Evolutionary conservation across 1,284 basidiomycete species (phyloP), one percentile per base, ranked within the genome.

Genomic region (Pseudozyma sp.): DNA sequence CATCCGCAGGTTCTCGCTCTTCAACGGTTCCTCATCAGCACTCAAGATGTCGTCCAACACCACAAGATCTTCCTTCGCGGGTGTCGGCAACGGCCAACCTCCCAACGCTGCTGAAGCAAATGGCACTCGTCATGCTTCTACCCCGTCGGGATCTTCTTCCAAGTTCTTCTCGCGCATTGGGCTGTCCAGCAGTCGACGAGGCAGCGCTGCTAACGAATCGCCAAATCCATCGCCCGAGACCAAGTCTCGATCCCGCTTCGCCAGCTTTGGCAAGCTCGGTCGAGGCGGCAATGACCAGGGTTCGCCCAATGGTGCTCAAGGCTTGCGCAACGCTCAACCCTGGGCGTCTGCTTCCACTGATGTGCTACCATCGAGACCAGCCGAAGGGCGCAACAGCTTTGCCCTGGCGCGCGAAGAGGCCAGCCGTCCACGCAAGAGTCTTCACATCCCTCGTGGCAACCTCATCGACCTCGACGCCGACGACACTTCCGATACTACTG

Each of bases 321-420:
- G 48, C 40, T 53, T 72, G 55, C 59, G 64, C 31, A 59, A 63
- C 18, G 59, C 70, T 60, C 59, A 70, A 51, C 47, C 63, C 1
- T 75, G 72, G 72, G 72, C 72, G 1, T 75, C 72, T 0, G 67
- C 67, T 6, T 75, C 72, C 25, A 75, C 72, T 5, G 72, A 75
- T n/a, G 62, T 67, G 25, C 59, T 75, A 13, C 42, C 42, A 11
- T 21, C 52, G 2, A 48, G 40, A 18, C 19, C 59, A n/a, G 12
- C 39, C 12, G 55, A 55, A 45, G 60, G 57, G 3, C 60, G 70
- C 35, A 61, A 63, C 51, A 73, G 65, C 59, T 50, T 73, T 14
- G 44, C 70, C 0, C 36, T 71, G 3, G 72, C 63, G 9, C 59
- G 68, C 19, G 64, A 70, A 42, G 59, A 70, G 31, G 68, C 72